phyloP scores from a whole-genome alignment of 2,329 filamentous ascomycete genomes.

The Cladorrhinum sp. region DNA sequence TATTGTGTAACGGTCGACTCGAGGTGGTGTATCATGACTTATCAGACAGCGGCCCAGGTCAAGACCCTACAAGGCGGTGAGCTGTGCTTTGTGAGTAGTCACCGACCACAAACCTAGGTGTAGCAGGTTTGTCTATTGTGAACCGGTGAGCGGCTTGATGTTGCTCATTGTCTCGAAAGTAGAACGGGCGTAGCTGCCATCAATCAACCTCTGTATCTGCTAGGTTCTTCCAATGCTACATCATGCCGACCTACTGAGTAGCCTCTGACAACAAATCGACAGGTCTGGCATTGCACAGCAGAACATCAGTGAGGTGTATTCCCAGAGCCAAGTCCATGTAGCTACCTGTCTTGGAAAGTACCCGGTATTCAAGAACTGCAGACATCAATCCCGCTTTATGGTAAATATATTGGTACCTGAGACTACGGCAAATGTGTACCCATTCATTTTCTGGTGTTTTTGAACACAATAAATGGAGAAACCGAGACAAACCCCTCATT shows the following conservation, averaged over 20 bases:
- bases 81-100: neutral
- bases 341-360: too few species aligned
- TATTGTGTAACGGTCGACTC: neutral
- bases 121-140: neutral
- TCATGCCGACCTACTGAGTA: too few species aligned
- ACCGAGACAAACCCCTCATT: neutral
- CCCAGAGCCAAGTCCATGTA: too few species aligned
- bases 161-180: too few species aligned
- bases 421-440: too few species aligned
- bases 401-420: too few species aligned
- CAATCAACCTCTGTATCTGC: too few species aligned
- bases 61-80: neutral
- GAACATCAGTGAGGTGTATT: neutral
- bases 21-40: neutral
- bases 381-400: too few species aligned
- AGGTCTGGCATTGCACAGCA: neutral
- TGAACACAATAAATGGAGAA: neutral
- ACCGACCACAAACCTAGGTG: neutral
- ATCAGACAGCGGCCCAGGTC: neutral
- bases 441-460: too few species aligned
- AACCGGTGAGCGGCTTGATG: neutral
- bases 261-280: too few species aligned
- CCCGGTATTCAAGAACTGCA: too few species aligned
- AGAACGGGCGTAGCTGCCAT: neutral
- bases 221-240: neutral